These are phyloP conservation scores for Hibiscus syriacus DNA, from an alignment of 345 rosid genomes.

Conservation along the genomic window DNA sequence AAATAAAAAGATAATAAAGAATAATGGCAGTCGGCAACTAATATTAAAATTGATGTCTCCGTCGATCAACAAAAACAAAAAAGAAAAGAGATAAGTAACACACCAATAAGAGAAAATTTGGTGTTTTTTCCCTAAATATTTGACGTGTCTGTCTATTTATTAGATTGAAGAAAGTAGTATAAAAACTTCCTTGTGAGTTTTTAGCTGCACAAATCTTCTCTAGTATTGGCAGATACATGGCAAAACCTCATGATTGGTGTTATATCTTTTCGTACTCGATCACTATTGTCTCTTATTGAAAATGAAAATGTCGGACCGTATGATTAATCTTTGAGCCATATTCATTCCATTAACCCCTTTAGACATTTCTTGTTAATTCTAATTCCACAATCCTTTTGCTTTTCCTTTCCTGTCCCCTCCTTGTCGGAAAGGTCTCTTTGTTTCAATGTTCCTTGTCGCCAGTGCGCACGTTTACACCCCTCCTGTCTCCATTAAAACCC, in stretches of 20 bases:
- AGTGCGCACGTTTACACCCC: background rate
- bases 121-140: too few species aligned
- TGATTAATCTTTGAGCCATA: background rate
- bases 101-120: too few species aligned
- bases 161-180: too few species aligned
- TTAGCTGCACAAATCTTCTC: background rate
- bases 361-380: background rate
- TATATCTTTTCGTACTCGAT: background rate
- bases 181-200: background rate
- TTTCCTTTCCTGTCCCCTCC: slow-evolving; percentile 1
- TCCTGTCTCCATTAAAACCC: background rate
- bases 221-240: background rate
- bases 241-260: background rate
- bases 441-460: background rate
- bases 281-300: background rate
- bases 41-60: too few species aligned
- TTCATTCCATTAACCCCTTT: slow-evolving; percentile 3
- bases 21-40: too few species aligned
- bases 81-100: too few species aligned
- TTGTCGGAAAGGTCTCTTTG: background rate
- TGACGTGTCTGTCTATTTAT: too few species aligned
- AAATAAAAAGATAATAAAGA: too few species aligned
- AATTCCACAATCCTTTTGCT: background rate
- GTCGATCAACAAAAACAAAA: too few species aligned
- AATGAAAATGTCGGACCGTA: background rate